Evolutionary conservation across 2,329 filamentous ascomycete genomes (phyloP).

Genomic region (Monilinia aucupariae): DNA sequence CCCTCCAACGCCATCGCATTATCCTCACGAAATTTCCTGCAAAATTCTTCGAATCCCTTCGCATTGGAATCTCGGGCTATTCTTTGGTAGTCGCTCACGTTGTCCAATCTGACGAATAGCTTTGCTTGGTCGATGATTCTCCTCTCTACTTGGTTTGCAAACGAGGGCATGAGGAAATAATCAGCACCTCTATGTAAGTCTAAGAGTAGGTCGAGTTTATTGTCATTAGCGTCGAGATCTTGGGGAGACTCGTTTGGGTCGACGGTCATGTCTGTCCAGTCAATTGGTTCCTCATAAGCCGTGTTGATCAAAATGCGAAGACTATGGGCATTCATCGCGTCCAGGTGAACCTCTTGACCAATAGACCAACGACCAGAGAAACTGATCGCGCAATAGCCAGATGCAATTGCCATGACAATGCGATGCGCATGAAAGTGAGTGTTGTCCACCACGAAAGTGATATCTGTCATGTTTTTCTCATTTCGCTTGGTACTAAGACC

Average conservation of each 20-base stretch:
- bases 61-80: conserved; percentile 19
- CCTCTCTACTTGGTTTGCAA: conserved; percentile 24
- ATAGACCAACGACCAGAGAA: conserved; percentile 1
- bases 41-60: conserved; percentile 18
- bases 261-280: conserved; percentile 18
- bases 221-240: conserved; percentile 14
- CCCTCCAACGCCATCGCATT: conserved; percentile 11
- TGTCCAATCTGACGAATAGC: conserved; percentile 25
- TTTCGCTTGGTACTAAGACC: conserved; percentile 7
- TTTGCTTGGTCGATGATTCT: conserved; percentile 23
- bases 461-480: conserved; percentile 3
- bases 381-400: neutral
- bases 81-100: conserved; percentile 19
- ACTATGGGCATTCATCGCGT: neutral
- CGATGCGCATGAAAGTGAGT: neutral
- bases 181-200: conserved; percentile 28
- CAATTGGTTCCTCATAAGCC: conserved; percentile 3
- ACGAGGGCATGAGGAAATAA: conserved; percentile 23
- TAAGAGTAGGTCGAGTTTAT: conserved; percentile 26
- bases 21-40: conserved; percentile 18
- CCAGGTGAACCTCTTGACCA: neutral
- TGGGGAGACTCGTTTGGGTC: conserved; percentile 5
- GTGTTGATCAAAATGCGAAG: neutral
- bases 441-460: neutral
- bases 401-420: neutral